These are phyloP conservation scores for Paramyrothecium roridum DNA, from an alignment of 2,329 filamentous ascomycete genomes.

Conservation along the genomic window DNA sequence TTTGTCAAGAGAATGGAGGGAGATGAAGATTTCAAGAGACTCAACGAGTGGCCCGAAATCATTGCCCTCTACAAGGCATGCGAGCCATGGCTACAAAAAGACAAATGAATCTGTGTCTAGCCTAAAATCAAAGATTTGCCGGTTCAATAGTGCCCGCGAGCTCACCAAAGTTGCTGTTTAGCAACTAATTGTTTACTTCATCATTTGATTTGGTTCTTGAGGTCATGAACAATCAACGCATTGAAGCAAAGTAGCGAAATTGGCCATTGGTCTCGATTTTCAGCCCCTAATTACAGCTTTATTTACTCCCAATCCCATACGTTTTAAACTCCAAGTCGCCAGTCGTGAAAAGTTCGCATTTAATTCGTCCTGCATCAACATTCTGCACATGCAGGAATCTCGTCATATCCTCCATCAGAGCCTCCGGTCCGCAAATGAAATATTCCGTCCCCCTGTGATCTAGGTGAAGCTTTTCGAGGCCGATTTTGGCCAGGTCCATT, in stretches of 20 bases:
- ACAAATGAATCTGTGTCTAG: neutral
- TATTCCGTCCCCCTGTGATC: constrained; percentile 45
- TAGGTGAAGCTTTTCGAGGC: constrained; percentile 41
- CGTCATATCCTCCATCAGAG: constrained; percentile 51
- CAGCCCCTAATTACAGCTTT: too few species aligned
- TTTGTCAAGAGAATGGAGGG: neutral
- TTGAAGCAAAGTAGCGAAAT: too few species aligned
- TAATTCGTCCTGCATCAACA: constrained; percentile 34
- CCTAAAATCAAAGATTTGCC: too few species aligned
- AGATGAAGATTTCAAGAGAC: neutral
- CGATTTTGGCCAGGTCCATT: constrained; percentile 43
- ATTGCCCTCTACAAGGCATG: neutral
- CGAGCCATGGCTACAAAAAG: neutral
- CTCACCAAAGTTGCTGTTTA: neutral
- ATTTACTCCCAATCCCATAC: neutral
- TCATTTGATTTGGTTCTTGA: neutral
- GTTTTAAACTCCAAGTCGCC: constrained; percentile 36
- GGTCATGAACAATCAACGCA: too few species aligned
- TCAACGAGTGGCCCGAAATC: constrained; percentile 1
- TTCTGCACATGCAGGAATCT: constrained; percentile 37
- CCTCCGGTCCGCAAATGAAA: constrained; percentile 52
- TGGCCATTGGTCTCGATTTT: too few species aligned
- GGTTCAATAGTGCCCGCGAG: too few species aligned
- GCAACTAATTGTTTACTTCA: neutral
- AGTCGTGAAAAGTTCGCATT: constrained; percentile 45